Evolutionary conservation across 495 filamentous ascomycete species (phyloP), one percentile per base, ranked within the genome.

Genomic region (Penicillium ucsense): DNA sequence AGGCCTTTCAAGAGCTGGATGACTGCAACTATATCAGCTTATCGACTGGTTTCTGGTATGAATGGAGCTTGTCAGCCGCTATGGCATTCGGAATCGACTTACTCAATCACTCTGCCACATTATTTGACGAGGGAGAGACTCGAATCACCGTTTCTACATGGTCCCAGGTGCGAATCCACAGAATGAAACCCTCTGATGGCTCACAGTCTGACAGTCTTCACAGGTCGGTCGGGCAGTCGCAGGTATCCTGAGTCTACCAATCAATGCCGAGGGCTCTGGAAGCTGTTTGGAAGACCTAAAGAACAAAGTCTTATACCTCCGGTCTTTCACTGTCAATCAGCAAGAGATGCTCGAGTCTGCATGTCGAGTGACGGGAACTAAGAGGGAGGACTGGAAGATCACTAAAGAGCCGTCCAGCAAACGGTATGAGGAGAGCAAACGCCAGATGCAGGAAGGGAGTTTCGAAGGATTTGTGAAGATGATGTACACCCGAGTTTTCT

Each of bases 301-400:
- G 45, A 75, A 82, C 47, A 57, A 68, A 10, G 54, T 52, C 1
- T 52, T 74, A 11, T 74, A 71, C 42, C 46, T 77, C 5, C 62
- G 62, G 0, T 72, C 65, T 6, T 82, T 79, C 53, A 52, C 45
- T 10, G 45, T 79, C 40, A 75, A 51, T 32, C 78, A 80, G 57
- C 55, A 52, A 38, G 74, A 80, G 6, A 76, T 80, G 63, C 59
- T 80, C 31, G 73, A 72, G 8, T 65, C 67, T 5, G 59, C 69
- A 6, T 60, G 75, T 48, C 74, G 78, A 2, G 80, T 80, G 0
- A 74, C 74, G 0, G 75, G 72, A 1, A 72, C 68, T 1, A 71
- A 56, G n/a, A 62, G 71, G 38, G 51, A 35, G 0, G 79, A 84
- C 46, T 88, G 83, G 83, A 72, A 55, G 2, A 72, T 85, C 36